Evolutionary conservation across 352 stramenopile species (phyloP).

Genomic region (Globisporangium abappressorium): DNA sequence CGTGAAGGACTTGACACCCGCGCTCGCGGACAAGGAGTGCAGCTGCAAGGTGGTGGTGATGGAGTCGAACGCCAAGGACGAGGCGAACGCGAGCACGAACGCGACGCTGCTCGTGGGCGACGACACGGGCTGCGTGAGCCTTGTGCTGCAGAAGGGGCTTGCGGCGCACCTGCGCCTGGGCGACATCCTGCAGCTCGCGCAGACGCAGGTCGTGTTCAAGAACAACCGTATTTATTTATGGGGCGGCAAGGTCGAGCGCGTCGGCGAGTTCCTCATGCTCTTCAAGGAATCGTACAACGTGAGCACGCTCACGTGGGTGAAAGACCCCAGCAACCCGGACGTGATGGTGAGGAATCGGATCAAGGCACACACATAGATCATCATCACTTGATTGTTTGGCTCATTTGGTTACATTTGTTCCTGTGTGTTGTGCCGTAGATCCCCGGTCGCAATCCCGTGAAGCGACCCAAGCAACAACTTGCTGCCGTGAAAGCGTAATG

Average conservation of each 20-base stretch:
- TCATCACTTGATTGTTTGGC: neutral
- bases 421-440: conserved; percentile 29
- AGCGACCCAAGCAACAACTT: conserved; percentile 41
- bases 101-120: conserved; percentile 81
- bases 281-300: conserved; percentile 85
- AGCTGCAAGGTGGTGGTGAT: conserved; percentile 80
- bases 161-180: conserved; percentile 68
- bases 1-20: conserved; percentile 71
- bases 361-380: neutral
- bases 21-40: conserved; percentile 56
- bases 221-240: conserved; percentile 75
- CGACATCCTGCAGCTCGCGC: conserved; percentile 68
- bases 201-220: conserved; percentile 78
- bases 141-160: conserved; percentile 72
- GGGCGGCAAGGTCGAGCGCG: conserved; percentile 78
- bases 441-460: conserved; percentile 49
- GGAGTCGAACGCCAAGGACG: conserved; percentile 82
- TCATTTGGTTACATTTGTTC: neutral
- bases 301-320: conserved; percentile 81
- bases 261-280: conserved; percentile 82
- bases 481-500: neutral
- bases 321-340: conserved; percentile 73
- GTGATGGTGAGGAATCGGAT: conserved; percentile 31
- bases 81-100: conserved; percentile 68
- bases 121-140: conserved; percentile 74